Evolutionary conservation across 371 early-diverging fungal genomes (phyloP).

Genomic region (Mortierella sp.): DNA sequence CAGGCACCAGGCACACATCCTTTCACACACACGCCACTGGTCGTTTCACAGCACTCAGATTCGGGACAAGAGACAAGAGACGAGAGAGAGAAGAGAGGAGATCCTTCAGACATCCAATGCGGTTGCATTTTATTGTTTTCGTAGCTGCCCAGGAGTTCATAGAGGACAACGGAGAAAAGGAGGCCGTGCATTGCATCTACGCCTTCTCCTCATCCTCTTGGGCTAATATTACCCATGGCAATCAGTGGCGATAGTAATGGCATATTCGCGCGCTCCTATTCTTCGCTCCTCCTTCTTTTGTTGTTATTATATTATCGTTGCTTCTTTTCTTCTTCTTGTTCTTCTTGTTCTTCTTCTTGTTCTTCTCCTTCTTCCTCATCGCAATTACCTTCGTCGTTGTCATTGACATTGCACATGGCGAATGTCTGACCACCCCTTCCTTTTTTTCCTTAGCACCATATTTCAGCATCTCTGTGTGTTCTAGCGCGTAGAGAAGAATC

Average conservation of each 20-base stretch:
- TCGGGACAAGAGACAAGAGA: neutral
- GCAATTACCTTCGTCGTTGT: neutral
- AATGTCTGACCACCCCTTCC: neutral
- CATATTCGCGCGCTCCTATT: neutral
- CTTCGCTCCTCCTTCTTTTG: neutral
- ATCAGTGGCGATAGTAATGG: neutral
- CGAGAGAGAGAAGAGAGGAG: neutral
- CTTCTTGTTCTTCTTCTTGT: neutral
- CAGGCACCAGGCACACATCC: neutral
- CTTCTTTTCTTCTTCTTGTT: neutral
- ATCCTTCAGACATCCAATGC: no score
- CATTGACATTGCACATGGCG: neutral
- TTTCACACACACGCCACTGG: neutral
- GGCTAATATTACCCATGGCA: neutral
- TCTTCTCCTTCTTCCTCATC: neutral
- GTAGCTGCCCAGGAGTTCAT: neutral
- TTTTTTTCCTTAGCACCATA: neutral
- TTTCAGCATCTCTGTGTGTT: neutral
- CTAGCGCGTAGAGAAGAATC: neutral
- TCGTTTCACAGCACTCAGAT: neutral
- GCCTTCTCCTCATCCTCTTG: no score
- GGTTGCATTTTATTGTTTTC: neutral
- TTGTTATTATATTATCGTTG: no score
- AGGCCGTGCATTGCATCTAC: neutral
- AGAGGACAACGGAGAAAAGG: slow-evolving; percentile 6